Conservation (phyloP, 169 alveolate genomes). For the Plasmodium gallinaceum region DNA sequence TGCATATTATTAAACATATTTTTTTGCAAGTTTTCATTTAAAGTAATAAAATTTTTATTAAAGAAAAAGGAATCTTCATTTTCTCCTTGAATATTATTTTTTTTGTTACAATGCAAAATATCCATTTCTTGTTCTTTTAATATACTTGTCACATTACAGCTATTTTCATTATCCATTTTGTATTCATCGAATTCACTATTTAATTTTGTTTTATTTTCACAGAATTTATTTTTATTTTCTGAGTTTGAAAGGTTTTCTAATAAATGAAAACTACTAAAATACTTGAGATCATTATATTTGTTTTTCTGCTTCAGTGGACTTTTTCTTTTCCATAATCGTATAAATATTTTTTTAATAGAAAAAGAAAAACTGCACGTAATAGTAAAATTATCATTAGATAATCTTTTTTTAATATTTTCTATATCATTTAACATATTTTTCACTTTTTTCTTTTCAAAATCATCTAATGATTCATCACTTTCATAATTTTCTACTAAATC, state of each 20-base stretch:
- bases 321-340: conserved; percentile 69
- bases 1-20: conserved; percentile 74
- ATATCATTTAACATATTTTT: conserved; percentile 56
- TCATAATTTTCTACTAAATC: conserved; percentile 66
- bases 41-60: conserved; percentile 45
- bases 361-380: conserved; percentile 70
- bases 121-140: conserved; percentile 47
- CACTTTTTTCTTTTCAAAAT: conserved; percentile 46
- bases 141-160: conserved; percentile 17
- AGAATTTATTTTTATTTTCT: neutral
- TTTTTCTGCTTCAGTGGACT: conserved; percentile 38
- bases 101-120: conserved; percentile 26
- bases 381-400: conserved; percentile 50
- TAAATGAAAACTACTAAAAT: conserved; percentile 16
- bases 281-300: conserved; percentile 10
- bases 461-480: conserved; percentile 72
- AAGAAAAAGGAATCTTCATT: conserved; percentile 1
- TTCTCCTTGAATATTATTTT: conserved; percentile 9
- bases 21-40: conserved; percentile 60
- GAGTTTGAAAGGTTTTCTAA: conserved; percentile 1
- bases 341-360: conserved; percentile 50
- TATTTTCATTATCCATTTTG: neutral
- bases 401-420: conserved; percentile 60
- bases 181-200: conserved; percentile 8
- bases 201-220: neutral